Base-by-base conservation (phyloP, 1,284 basidiomycete genomes). In the Pterula multifida region DNA sequence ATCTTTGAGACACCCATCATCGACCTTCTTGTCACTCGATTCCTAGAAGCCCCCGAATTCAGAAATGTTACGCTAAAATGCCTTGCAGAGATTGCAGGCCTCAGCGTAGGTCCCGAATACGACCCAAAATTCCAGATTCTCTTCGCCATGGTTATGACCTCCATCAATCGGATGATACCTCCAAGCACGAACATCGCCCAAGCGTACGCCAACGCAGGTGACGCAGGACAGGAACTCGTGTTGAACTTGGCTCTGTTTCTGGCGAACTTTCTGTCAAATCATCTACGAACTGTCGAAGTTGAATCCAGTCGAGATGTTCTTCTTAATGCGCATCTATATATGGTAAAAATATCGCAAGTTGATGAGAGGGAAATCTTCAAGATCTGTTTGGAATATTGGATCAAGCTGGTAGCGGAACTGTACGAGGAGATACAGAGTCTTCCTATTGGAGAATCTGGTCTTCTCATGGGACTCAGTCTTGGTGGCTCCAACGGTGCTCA, bases 321-420 rank as follows among this genome's bases (percentile, higher is more conserved):
- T 21, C 78, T 96, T 53, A 97, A 97, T 63, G 93, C 95, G 0
- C 96, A 99, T 68, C 72, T 98, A 26, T 99, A 98, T 69, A 90
- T 99, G 76, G 92, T 98, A 65, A 98, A 98, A 68, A 85, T 99
- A 45, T 95, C 91, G 0, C 94, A 95, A 59, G 96, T 99, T 24
- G 95, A 98, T 60, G 96, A 99, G 65, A 83, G 95, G 50, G 96
- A 99, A 66, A 86, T 99, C 55, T 98, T 98, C 83, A 99, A 98
- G 70, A 97, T 98, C 60, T 98, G 94, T 61, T 71, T 98, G 60
- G 96, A 98, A 65, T 99, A 98, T 69, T 99, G 96, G 96, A 71
- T 90, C 50, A 97, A 96, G 68, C 84, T 99, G n/a, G 96, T 98
- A 6, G 79, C 90, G 4, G 94, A 97, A 64, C 75, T 99, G n/a